Evolutionary conservation across 805 yeast species (phyloP).

Genomic region (Schizosaccharomyces lindneri): DNA sequence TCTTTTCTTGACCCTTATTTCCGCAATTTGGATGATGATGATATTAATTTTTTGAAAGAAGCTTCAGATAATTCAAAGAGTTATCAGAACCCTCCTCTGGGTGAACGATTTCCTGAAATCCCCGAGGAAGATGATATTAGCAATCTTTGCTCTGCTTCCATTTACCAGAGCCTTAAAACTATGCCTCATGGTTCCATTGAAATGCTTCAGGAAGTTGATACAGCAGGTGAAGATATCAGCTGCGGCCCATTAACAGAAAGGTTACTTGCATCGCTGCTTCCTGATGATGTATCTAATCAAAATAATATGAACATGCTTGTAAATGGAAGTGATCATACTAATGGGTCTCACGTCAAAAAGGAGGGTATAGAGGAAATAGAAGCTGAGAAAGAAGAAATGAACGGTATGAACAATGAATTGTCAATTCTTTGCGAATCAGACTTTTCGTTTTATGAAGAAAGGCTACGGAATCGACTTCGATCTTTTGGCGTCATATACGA

Average conservation of each 20-base stretch:
- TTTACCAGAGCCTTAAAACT: conserved; percentile 11
- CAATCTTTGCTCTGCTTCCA: conserved; percentile 1
- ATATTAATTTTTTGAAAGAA: conserved; percentile 43
- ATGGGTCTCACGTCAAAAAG: conserved; percentile 9
- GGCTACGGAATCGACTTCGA: conserved; percentile 64
- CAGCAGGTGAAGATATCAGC: conserved; percentile 52
- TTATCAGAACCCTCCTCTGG: conserved; percentile 51
- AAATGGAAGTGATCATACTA: conserved; percentile 2
- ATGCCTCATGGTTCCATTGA: conserved; percentile 37
- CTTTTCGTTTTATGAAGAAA: conserved; percentile 47
- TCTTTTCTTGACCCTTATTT: conserved; percentile 67
- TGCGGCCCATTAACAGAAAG: conserved; percentile 83
- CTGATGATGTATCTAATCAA: background rate
- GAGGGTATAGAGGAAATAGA: conserved; percentile 20
- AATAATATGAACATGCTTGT: conserved; percentile 7
- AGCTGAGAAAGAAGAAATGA: conserved; percentile 27
- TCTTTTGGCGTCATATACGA: conserved; percentile 64
- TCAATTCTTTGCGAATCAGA: background rate
- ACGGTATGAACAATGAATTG: background rate
- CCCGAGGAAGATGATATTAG: conserved; percentile 65
- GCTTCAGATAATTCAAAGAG: conserved; percentile 22
- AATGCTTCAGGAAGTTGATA: conserved; percentile 28
- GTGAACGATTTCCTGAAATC: conserved; percentile 52
- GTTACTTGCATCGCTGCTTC: conserved; percentile 44
- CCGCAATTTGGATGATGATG: conserved; percentile 57